phyloP scores from a whole-genome alignment of 164 flowering plant genomes.

The Hamamelis virginiana region DNA sequence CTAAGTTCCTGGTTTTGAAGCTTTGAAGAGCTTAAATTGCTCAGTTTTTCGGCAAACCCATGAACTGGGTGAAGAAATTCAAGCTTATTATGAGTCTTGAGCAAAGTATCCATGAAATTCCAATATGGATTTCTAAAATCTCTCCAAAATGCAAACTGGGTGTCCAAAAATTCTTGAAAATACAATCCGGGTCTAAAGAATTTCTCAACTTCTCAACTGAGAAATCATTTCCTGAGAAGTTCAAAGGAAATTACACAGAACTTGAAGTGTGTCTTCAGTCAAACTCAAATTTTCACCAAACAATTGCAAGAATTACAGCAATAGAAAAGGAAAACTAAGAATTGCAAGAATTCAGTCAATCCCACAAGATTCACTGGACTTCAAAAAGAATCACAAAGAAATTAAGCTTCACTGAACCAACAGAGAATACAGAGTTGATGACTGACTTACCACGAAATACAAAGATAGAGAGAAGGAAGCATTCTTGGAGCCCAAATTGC shows the following conservation, averaged over 20 bases:
- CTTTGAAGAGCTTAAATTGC: conserved; percentile 37
- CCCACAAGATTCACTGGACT: neutral
- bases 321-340: neutral
- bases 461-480: conserved; percentile 2
- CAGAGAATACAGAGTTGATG: neutral
- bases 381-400: neutral
- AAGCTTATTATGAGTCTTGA: conserved; percentile 67
- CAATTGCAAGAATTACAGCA: neutral
- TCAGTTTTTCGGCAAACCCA: conserved; percentile 50
- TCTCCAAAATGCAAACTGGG: conserved; percentile 6
- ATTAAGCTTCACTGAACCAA: neutral
- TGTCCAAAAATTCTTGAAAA: conserved; percentile 8
- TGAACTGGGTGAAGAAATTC: conserved; percentile 49
- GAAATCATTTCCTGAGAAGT: neutral
- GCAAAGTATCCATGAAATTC: conserved; percentile 67
- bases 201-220: neutral
- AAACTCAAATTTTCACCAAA: neutral
- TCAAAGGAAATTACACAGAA: too few species aligned
- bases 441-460: conserved; percentile 1
- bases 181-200: neutral
- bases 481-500: neutral
- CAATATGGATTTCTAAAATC: neutral
- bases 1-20: conserved; percentile 32
- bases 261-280: neutral
- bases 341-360: neutral